Evolutionary conservation across 2,329 filamentous ascomycete species (phyloP).

Genomic region (Coniochaeta hoffmannii): DNA sequence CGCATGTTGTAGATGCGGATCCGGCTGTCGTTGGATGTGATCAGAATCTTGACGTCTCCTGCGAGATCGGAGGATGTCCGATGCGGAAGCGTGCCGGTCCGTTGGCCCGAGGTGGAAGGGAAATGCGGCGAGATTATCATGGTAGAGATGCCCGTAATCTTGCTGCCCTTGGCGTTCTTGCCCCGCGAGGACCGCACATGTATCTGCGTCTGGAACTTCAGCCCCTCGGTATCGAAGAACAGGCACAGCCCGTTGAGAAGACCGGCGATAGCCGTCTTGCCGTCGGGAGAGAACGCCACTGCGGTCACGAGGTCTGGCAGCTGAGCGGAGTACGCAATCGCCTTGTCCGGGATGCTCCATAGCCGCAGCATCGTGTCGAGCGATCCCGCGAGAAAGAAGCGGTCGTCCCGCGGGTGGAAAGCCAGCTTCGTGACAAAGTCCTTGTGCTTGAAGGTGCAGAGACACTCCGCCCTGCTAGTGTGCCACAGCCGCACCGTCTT

Average conservation of each 20-base stretch:
- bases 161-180: conserved; percentile 92
- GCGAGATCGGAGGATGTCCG: conserved; percentile 11
- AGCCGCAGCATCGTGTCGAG: conserved; percentile 80
- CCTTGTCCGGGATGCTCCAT: conserved; percentile 96
- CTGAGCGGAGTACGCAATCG: conserved; percentile 73
- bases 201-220: conserved; percentile 78
- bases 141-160: conserved; percentile 90
- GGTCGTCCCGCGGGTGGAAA: conserved; percentile 90
- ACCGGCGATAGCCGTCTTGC: conserved; percentile 82
- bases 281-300: conserved; percentile 88
- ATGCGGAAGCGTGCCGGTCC: conserved; percentile 1
- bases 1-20: conserved; percentile 83
- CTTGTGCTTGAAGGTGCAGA: conserved; percentile 90
- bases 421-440: conserved; percentile 93
- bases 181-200: conserved; percentile 90
- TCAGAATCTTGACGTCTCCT: conserved; percentile 68
- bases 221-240: conserved; percentile 87
- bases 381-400: conserved; percentile 92
- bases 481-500: conserved; percentile 96
- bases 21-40: conserved; percentile 92
- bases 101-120: neutral
- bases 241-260: conserved; percentile 77
- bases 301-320: conserved; percentile 87
- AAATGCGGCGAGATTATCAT: conserved; percentile 45
- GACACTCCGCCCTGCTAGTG: conserved; percentile 71